Conservation (phyloP, 306 rosid genomes). For the Casuarina glauca region DNA sequence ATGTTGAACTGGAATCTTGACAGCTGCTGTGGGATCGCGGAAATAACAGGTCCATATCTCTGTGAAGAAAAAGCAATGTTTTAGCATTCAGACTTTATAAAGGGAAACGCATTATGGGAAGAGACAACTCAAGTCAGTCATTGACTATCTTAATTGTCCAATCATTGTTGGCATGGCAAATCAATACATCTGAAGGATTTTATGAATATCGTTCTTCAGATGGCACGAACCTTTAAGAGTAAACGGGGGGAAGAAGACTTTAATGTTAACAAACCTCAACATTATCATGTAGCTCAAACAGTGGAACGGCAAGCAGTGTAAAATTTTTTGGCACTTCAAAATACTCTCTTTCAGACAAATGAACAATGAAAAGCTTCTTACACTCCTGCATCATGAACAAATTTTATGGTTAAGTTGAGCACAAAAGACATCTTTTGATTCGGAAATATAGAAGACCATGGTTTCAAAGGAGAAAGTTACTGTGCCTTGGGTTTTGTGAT, state of each 20-base stretch:
- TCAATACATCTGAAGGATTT: too few relatives aligned
- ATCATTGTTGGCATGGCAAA: too few relatives aligned
- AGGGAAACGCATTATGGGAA: too few relatives aligned
- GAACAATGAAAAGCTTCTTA: conserved; percentile 92
- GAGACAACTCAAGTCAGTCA: too few relatives aligned
- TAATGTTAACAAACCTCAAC: conserved; percentile 64
- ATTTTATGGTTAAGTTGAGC: too few relatives aligned
- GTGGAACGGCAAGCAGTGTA: conserved; percentile 94
- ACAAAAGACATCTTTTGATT: too few relatives aligned
- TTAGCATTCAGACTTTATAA: too few relatives aligned
- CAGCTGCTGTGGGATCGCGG: conserved; percentile 96
- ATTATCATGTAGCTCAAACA: conserved; percentile 98
- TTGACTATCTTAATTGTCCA: too few relatives aligned
- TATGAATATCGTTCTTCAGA: too few relatives aligned
- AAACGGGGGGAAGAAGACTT: conserved; percentile 3
- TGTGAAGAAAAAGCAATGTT: conserved; percentile 22
- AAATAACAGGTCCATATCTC: conserved; percentile 98
- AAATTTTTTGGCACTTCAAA: conserved; percentile 96
- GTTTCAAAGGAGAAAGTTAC: neutral
- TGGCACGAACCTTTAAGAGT: too few relatives aligned
- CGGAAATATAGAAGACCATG: too few relatives aligned
- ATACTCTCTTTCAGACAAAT: conserved; percentile 94
- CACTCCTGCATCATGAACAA: conserved; percentile 60
- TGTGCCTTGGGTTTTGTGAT: conserved; percentile 93
- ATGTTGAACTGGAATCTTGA: conserved; percentile 98